phyloP scores from a whole-genome alignment of 192 early-diverging fungal species.

The Backusella tarrabulga region DNA sequence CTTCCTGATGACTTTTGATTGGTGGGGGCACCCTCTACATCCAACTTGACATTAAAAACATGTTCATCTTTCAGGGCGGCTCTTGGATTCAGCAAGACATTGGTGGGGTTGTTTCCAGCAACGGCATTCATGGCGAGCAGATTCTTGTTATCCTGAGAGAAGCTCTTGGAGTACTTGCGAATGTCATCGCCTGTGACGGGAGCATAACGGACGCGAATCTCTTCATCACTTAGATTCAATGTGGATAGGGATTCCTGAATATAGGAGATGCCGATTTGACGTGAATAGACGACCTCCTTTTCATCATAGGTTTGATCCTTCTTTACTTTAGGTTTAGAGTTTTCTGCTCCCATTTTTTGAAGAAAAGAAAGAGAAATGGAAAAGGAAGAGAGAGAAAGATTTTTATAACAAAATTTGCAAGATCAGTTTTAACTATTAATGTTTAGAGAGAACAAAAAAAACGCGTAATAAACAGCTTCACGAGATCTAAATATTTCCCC shows the following conservation, averaged over 20 bases:
- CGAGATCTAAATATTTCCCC: too few relatives aligned
- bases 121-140: slow-evolving; percentile 64
- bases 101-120: slow-evolving; percentile 52
- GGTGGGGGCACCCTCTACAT: slow-evolving; percentile 53
- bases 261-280: not conserved
- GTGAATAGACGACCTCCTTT: not conserved
- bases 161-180: slow-evolving; percentile 35
- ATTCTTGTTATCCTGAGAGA: slow-evolving; percentile 68
- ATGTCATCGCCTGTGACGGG: slow-evolving; percentile 21
- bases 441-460: not conserved
- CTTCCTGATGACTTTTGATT: slow-evolving; percentile 76
- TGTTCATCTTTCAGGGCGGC: slow-evolving; percentile 52
- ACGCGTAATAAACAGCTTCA: not conserved
- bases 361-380: not conserved
- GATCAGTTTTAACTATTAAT: not conserved
- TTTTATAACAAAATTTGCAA: not conserved
- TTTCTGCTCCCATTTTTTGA: not conserved
- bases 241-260: not conserved
- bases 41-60: slow-evolving; percentile 55
- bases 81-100: slow-evolving; percentile 57
- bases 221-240: not conserved
- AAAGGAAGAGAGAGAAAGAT: not conserved
- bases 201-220: not conserved
- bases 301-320: not conserved
- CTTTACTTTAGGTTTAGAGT: not conserved